Evolutionary conservation across 1,139 yeast species (phyloP).

Genomic region (Diutina neorugosa): DNA sequence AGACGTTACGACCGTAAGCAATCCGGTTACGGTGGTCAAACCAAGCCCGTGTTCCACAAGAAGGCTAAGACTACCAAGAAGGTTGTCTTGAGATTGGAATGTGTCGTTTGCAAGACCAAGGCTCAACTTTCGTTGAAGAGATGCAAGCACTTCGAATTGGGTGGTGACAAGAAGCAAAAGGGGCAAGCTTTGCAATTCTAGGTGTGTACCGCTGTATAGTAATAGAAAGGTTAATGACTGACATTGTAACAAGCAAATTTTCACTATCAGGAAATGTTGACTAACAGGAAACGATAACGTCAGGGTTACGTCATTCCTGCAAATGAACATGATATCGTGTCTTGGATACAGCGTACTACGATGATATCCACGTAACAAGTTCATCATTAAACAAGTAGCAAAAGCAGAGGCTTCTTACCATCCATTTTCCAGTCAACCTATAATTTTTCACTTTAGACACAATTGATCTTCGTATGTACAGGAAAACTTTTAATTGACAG

Average conservation of each 20-base stretch:
- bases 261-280: too few relatives aligned
- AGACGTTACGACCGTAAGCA: slow-evolving; percentile 99
- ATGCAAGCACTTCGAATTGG: slow-evolving; percentile 99
- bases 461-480: neutral
- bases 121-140: slow-evolving; percentile 97
- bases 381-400: neutral
- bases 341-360: too few relatives aligned
- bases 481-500: neutral
- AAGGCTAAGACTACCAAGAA: slow-evolving; percentile 99
- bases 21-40: slow-evolving; percentile 99
- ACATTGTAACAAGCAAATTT: neutral
- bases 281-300: too few relatives aligned
- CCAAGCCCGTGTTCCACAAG: slow-evolving; percentile 99
- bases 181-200: slow-evolving; percentile 96
- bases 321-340: too few relatives aligned
- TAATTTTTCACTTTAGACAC: neutral
- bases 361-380: neutral
- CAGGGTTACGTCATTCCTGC: too few relatives aligned
- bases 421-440: neutral
- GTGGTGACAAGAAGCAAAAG: slow-evolving; percentile 99
- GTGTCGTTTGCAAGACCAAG: slow-evolving; percentile 98
- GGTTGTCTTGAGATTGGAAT: slow-evolving; percentile 98
- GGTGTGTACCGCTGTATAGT: slow-evolving; percentile 10
- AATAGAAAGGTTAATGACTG: neutral
- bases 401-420: neutral